A percentile compares a stretch with the other conserved stretches of the same genome.
These are phyloP conservation scores for Vigna trinervia DNA, from an alignment of 306 rosid genomes.

Conservation along the genomic window DNA sequence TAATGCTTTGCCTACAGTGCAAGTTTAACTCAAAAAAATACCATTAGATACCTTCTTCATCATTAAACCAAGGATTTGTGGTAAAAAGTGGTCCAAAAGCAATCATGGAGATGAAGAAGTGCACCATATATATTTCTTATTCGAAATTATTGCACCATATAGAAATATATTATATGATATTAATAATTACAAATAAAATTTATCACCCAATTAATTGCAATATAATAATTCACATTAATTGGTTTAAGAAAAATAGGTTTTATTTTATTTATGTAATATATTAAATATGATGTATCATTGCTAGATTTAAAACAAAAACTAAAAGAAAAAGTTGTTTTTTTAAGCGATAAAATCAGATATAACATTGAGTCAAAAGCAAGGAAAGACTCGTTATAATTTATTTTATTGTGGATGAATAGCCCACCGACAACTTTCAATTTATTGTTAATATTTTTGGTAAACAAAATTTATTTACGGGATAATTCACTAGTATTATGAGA, in stretches of 20 bases:
- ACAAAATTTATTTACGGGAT: too few relatives aligned
- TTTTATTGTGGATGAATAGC: too few relatives aligned
- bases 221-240: not conserved
- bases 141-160: conserved; percentile 2
- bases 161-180: not conserved
- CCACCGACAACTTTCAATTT: too few relatives aligned
- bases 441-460: too few relatives aligned
- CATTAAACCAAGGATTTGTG: conserved; percentile 37
- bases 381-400: too few relatives aligned
- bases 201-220: not conserved
- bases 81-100: conserved; percentile 38
- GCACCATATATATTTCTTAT: not conserved
- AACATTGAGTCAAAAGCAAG: too few relatives aligned
- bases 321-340: not conserved
- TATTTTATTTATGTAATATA: not conserved
- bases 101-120: conserved; percentile 34
- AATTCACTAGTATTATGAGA: too few relatives aligned
- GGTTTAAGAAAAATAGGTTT: not conserved
- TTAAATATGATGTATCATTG: not conserved
- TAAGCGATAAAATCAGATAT: too few relatives aligned
- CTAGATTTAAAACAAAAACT: not conserved
- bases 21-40: conserved; percentile 11
- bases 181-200: not conserved
- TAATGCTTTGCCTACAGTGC: conserved; percentile 23
- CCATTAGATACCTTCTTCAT: conserved; percentile 32